Evolutionary conservation across 169 alveolate species (phyloP).

Genomic region (Plasmodium falciparum): DNA sequence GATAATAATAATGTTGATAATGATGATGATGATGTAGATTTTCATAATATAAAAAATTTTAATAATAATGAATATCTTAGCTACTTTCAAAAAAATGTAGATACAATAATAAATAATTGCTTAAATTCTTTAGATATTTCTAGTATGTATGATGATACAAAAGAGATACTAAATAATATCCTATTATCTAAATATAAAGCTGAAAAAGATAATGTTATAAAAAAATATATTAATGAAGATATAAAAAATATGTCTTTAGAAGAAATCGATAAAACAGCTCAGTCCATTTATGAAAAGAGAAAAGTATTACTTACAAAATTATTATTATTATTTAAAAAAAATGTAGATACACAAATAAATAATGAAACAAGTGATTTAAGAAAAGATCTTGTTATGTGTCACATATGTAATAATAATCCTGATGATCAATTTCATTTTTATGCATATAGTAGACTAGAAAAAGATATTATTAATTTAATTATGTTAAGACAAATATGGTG

Average conservation of each 20-base stretch:
- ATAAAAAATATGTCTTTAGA: constrained; percentile 54
- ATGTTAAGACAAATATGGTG: constrained; percentile 74
- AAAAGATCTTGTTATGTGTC: constrained; percentile 75
- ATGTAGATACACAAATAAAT: constrained; percentile 69
- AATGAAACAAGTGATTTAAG: constrained; percentile 74
- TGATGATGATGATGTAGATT: neutral
- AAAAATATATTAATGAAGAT: constrained; percentile 61
- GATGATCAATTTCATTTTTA: constrained; percentile 76
- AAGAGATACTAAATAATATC: constrained; percentile 33
- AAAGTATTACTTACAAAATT: constrained; percentile 31
- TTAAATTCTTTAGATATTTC: constrained; percentile 29
- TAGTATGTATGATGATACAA: constrained; percentile 45
- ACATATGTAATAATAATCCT: constrained; percentile 73
- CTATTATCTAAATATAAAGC: constrained; percentile 67
- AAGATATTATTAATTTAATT: constrained; percentile 69
- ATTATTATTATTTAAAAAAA: constrained; percentile 50
- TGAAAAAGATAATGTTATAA: constrained; percentile 42
- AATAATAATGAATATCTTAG: constrained; percentile 19
- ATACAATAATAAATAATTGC: constrained; percentile 47
- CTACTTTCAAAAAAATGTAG: constrained; percentile 36
- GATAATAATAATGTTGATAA: neutral
- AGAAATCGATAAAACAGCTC: constrained; percentile 48
- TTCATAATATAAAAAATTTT: neutral
- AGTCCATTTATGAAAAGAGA: constrained; percentile 48
- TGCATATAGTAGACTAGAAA: constrained; percentile 77